phyloP scores from a whole-genome alignment of 164 flowering plant species.

The Aristolochia fimbriata region DNA sequence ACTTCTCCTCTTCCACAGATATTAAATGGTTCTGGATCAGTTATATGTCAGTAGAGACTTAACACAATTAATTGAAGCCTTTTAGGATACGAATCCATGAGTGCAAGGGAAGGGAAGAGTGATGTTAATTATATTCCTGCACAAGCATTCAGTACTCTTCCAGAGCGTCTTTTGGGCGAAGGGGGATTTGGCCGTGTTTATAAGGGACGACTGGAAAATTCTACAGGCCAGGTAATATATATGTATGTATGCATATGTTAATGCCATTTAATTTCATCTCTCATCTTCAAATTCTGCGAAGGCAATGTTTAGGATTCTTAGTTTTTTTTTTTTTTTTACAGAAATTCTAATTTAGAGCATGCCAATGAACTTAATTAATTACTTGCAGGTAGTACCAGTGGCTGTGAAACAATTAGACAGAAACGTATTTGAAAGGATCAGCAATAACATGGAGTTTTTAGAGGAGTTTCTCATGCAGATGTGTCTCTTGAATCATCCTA shows the following conservation, averaged over 20 bases:
- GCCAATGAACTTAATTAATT: too few relatives aligned
- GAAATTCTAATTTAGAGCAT: too few relatives aligned
- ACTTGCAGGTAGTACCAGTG: slow-evolving; percentile 25
- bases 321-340: too few relatives aligned
- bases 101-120: slow-evolving; percentile 18
- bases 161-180: slow-evolving; percentile 27
- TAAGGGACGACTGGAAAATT: slow-evolving; percentile 21
- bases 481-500: slow-evolving; percentile 32
- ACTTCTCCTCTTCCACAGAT: too few relatives aligned
- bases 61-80: slow-evolving; percentile 16
- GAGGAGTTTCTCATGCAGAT: slow-evolving; percentile 39
- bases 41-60: too few relatives aligned
- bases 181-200: slow-evolving; percentile 40
- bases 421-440: slow-evolving; percentile 32
- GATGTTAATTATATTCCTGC: slow-evolving; percentile 22
- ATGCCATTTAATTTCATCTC: too few relatives aligned
- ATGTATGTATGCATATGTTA: too few relatives aligned
- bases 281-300: too few relatives aligned
- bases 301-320: too few relatives aligned
- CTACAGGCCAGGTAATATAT: too few relatives aligned
- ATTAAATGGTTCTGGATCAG: too few relatives aligned
- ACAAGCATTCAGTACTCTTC: slow-evolving; percentile 26
- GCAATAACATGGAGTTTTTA: slow-evolving; percentile 29
- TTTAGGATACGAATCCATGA: slow-evolving; percentile 10
- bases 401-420: slow-evolving; percentile 32